phyloP scores from a whole-genome alignment of 495 filamentous ascomycete genomes.

The Astrocystis sublimbata region DNA sequence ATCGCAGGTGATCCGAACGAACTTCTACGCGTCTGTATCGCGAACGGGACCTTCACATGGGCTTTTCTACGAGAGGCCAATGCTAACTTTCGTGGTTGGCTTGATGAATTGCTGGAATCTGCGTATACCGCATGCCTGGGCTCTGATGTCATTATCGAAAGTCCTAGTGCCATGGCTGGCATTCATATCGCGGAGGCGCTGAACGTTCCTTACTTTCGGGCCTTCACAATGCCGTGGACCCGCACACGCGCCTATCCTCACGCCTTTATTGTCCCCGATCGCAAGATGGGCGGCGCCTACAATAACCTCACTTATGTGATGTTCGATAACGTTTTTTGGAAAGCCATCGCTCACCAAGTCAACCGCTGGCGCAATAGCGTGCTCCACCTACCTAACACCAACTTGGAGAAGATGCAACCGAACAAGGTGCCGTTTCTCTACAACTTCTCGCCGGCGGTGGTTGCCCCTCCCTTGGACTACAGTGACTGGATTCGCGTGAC shows the following conservation, averaged over 20 bases:
- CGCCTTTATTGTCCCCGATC: constrained; percentile 91
- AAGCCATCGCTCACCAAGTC: constrained; percentile 84
- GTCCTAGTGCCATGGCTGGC: constrained; percentile 95
- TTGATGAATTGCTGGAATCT: constrained; percentile 83
- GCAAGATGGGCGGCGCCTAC: constrained; percentile 91
- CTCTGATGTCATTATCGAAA: constrained; percentile 89
- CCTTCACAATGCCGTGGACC: constrained; percentile 99
- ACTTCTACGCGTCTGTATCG: constrained; percentile 92
- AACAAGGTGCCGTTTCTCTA: constrained; percentile 98
- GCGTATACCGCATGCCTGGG: constrained; percentile 84
- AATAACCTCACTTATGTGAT: constrained; percentile 95
- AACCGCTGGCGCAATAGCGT: constrained; percentile 88
- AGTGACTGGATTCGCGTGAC: constrained; percentile 97
- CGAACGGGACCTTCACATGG: constrained; percentile 96
- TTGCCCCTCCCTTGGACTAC: constrained; percentile 90
- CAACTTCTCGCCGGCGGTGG: constrained; percentile 92
- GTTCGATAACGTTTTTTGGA: constrained; percentile 98
- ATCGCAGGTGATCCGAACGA: constrained; percentile 92
- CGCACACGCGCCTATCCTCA: constrained; percentile 94
- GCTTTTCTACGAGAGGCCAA: constrained; percentile 87
- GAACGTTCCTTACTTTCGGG: constrained; percentile 91
- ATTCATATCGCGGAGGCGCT: constrained; percentile 99
- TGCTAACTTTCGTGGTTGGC: constrained; percentile 87
- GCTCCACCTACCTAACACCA: constrained; percentile 77
- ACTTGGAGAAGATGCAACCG: constrained; percentile 84